A percentile compares a stretch with the other conserved stretches of the same genome.
phyloP scores from a whole-genome alignment of 768 basidiomycete species.

The Boletus eberwhitei region DNA sequence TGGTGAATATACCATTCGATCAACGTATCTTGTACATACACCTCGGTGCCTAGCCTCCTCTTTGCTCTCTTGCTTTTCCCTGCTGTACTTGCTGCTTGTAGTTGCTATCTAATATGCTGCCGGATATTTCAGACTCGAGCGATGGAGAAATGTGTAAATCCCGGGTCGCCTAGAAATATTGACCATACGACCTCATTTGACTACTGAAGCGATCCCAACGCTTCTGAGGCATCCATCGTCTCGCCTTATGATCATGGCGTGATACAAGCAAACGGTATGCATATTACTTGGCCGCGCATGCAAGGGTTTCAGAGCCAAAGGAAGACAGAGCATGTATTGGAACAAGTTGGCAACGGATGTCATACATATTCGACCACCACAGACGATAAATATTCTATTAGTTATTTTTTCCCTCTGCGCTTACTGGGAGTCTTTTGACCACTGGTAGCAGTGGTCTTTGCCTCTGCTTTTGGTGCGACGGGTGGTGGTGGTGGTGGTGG shows the following conservation, averaged over 20 bases:
- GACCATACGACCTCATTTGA: no score
- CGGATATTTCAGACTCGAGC: no score
- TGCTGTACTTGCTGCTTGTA: no score
- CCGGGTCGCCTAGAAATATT: no score
- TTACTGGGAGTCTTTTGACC: slow-evolving; percentile 24
- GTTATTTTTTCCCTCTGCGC: slow-evolving; percentile 30
- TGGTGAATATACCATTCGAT: not conserved
- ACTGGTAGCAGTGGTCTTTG: slow-evolving; percentile 14
- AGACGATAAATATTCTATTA: not conserved
- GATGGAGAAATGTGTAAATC: no score
- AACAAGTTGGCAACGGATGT: not conserved
- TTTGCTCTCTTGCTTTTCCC: no score
- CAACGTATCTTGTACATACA: no score
- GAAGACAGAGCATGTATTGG: not conserved
- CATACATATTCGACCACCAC: not conserved
- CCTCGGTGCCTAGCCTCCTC: no score
- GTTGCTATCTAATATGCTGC: no score
- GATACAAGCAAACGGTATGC: not conserved
- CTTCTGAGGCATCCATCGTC: no score
- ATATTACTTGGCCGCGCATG: not conserved
- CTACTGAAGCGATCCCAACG: no score
- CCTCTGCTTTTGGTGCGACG: slow-evolving; percentile 2
- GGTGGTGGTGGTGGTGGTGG: not conserved
- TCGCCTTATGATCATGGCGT: no score
- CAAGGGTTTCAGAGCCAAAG: not conserved